Base-by-base conservation (phyloP, 2,329 filamentous ascomycete genomes). In the Claviceps capensis region DNA sequence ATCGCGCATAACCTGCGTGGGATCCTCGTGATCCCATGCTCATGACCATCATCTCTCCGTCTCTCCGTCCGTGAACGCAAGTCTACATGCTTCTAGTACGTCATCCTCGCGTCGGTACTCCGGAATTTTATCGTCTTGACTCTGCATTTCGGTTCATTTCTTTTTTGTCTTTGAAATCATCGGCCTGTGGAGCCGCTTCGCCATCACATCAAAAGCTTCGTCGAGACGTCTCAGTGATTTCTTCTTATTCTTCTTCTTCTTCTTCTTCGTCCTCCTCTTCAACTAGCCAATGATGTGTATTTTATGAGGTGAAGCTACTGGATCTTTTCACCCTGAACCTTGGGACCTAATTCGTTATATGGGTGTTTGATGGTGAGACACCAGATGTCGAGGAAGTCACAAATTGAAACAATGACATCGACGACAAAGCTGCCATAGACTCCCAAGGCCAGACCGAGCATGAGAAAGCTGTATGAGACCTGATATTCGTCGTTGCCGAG, bases 341-440 rank as follows among this genome's bases (percentile, higher is more conserved):
- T 52, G n/a, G 41, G 16, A 16, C 9, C 49, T 23, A 59, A 68
- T 60, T 78, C 76, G 23, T 74, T 70, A 57, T 77, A 75, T 22
- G 79, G 81, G 61, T 97, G 83, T 78, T 98, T 98, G 72, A 98
- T 98, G 1, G 87, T 95, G 65, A 98, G 74, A 65, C 93, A 98
- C 88, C 89, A 97, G 59, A 98, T 98, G 65, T 98, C 93, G 55
- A 97, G 76, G 66, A 95, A 95, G 67, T 98, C 93, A 70, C 93
- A 98, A 60, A 98, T 97, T 34, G 88, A 94, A 54, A 93, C 88
- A 59, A 98, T 96, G 52, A 97, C 90, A 65, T 97, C 93, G 36
- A 95, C 86, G 52, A 97, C 88, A 66, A 98, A 98, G 67, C 89
- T 95, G 54, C 88, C 90, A 70, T 98, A 96, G n/a, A 97, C 82